These are phyloP conservation scores for Aspergillus sp. DNA, from an alignment of 2,329 filamentous ascomycete genomes.

Conservation along the genomic window DNA sequence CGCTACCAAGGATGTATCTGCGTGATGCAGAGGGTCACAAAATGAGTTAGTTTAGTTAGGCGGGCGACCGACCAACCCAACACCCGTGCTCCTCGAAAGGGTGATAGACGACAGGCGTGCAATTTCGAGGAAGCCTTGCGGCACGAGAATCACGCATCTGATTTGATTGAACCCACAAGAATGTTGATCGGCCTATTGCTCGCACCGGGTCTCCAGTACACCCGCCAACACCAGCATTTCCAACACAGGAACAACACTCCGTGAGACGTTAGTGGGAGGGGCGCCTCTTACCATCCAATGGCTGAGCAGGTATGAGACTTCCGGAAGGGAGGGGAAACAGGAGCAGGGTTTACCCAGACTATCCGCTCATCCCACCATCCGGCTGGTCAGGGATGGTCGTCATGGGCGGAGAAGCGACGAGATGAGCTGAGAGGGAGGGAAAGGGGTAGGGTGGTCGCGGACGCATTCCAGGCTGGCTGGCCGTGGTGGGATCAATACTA, in stretches of 20 bases:
- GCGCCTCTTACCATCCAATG: not conserved
- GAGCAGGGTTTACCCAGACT: not conserved
- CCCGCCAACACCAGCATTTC: not conserved
- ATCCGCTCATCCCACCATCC: not conserved
- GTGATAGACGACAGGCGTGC: not conserved
- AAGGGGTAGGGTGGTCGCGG: not conserved
- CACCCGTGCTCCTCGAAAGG: too few relatives aligned
- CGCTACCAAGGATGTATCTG: not conserved
- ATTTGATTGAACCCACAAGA: not conserved
- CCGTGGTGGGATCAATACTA: not conserved
- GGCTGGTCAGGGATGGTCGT: not conserved
- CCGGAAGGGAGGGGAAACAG: not conserved
- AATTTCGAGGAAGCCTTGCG: not conserved
- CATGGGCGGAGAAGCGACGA: not conserved
- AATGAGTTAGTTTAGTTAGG: not conserved
- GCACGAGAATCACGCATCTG: not conserved
- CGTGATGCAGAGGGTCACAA: slow-evolving; percentile 2
- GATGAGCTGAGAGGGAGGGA: not conserved
- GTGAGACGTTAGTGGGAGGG: slow-evolving; percentile 1
- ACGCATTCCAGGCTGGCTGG: not conserved
- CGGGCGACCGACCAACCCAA: too few relatives aligned
- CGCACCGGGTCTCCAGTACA: too few relatives aligned
- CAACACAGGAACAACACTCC: slow-evolving; percentile 3
- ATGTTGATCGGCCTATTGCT: slow-evolving; percentile 6
- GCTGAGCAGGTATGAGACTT: not conserved